Evolutionary conservation across 140 eudicot species (phyloP).

Genomic region (Erigeron philadelphicus): DNA sequence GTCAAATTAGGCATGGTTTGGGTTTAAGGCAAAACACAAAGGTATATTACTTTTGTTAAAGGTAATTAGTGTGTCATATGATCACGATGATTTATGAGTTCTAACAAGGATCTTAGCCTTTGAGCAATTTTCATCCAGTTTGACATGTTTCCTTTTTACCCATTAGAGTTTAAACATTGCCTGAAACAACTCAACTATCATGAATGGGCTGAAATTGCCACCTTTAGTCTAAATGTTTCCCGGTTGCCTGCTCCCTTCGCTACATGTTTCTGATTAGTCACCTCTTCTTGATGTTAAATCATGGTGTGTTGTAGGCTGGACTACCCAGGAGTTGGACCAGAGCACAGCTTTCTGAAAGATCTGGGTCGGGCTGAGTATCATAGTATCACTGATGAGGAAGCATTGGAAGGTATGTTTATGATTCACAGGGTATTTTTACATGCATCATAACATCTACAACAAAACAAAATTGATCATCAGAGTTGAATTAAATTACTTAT

Average conservation of each 20-base stretch:
- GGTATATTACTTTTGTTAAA: too few relatives aligned
- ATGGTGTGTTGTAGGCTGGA: conserved; percentile 39
- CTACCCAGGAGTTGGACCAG: conserved; percentile 93
- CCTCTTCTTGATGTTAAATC: not conserved
- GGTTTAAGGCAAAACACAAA: not conserved
- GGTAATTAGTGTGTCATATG: too few relatives aligned
- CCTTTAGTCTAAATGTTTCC: not conserved
- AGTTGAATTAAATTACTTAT: too few relatives aligned
- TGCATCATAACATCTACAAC: too few relatives aligned
- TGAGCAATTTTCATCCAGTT: too few relatives aligned
- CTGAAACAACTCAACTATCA: too few relatives aligned
- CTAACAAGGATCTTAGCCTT: too few relatives aligned
- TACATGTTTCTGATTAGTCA: not conserved
- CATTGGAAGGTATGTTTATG: conserved; percentile 53
- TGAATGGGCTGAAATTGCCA: not conserved
- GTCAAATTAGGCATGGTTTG: not conserved
- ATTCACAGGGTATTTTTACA: not conserved
- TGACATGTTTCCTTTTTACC: too few relatives aligned
- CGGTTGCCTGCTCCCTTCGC: not conserved
- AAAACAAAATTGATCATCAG: too few relatives aligned
- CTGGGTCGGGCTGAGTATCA: conserved; percentile 75
- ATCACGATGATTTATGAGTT: too few relatives aligned
- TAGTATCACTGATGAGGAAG: conserved; percentile 78
- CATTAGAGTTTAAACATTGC: too few relatives aligned
- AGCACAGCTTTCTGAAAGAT: conserved; percentile 81